These are phyloP conservation scores for Rhodotorula sp. DNA, from an alignment of 1,284 basidiomycete species.

Conservation along the genomic window DNA sequence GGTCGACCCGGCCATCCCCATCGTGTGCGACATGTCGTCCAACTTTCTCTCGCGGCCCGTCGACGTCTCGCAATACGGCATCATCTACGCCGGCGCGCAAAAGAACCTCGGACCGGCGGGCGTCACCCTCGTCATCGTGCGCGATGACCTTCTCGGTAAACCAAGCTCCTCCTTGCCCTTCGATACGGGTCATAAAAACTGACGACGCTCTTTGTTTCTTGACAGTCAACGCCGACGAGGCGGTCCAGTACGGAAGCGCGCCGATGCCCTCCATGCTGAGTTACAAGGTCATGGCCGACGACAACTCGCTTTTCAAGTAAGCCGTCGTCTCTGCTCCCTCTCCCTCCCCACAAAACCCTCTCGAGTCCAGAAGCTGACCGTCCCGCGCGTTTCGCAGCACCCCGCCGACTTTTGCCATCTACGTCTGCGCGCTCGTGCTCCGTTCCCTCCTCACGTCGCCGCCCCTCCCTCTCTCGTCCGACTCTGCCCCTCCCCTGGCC, in stretches of 20 bases:
- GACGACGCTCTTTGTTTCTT: too few species aligned
- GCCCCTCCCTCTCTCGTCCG: constrained; percentile 49
- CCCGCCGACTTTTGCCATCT: constrained; percentile 88
- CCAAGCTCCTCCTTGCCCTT: neutral
- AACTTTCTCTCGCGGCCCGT: constrained; percentile 98
- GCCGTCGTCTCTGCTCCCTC: neutral
- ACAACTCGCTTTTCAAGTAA: constrained; percentile 77
- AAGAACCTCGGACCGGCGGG: constrained; percentile 98
- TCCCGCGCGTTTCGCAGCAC: constrained; percentile 55
- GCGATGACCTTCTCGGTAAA: constrained; percentile 72
- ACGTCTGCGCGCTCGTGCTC: constrained; percentile 85
- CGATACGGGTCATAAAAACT: too few species aligned
- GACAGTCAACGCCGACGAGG: constrained; percentile 73
- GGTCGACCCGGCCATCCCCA: constrained; percentile 66
- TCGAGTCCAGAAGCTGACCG: too few species aligned
- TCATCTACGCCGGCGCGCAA: constrained; percentile 98
- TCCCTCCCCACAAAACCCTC: too few species aligned
- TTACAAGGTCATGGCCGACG: constrained; percentile 81
- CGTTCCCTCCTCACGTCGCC: constrained; percentile 58
- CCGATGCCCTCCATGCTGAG: constrained; percentile 73
- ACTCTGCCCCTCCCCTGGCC: constrained; percentile 53
- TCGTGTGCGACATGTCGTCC: constrained; percentile 94
- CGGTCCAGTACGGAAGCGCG: constrained; percentile 70
- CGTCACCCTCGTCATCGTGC: constrained; percentile 87
- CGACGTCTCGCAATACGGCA: constrained; percentile 78